phyloP scores from a whole-genome alignment of 768 basidiomycete species.

The Sarcomyxa edulis region DNA sequence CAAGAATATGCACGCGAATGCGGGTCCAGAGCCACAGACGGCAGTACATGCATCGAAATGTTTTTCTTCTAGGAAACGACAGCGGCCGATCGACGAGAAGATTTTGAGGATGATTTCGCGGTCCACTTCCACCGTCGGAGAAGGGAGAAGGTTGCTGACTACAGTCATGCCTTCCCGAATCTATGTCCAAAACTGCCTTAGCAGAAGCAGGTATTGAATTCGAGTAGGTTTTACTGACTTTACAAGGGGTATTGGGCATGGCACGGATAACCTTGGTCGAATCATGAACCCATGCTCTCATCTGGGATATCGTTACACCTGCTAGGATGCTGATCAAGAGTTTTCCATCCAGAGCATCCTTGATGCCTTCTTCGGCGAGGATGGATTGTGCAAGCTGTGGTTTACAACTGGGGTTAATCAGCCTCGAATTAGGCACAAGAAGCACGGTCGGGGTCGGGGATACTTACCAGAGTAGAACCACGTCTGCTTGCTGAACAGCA shows the following conservation, averaged over 20 bases:
- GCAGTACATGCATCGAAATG: constrained; percentile 99
- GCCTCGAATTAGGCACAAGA: constrained; percentile 1
- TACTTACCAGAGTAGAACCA: constrained; percentile 82
- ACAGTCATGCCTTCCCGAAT: constrained; percentile 99
- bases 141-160: constrained; percentile 64
- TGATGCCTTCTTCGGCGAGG: constrained; percentile 68
- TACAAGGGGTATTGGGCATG: constrained; percentile 98
- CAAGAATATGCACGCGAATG: constrained; percentile 93
- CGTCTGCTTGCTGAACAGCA: constrained; percentile 72
- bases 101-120: constrained; percentile 79
- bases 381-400: constrained; percentile 81
- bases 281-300: constrained; percentile 67
- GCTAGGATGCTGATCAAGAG: constrained; percentile 95
- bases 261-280: constrained; percentile 87
- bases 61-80: constrained; percentile 95
- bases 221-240: constrained; percentile 41
- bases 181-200: constrained; percentile 32
- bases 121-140: constrained; percentile 50
- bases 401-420: constrained; percentile 65
- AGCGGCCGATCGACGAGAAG: constrained; percentile 95
- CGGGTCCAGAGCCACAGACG: constrained; percentile 92
- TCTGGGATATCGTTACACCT: constrained; percentile 87
- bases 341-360: constrained; percentile 82
- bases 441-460: not conserved
- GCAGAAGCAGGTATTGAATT: not conserved